Base-by-base conservation (phyloP, 2,329 filamentous ascomycete genomes). In the Emergomyces africanus region DNA sequence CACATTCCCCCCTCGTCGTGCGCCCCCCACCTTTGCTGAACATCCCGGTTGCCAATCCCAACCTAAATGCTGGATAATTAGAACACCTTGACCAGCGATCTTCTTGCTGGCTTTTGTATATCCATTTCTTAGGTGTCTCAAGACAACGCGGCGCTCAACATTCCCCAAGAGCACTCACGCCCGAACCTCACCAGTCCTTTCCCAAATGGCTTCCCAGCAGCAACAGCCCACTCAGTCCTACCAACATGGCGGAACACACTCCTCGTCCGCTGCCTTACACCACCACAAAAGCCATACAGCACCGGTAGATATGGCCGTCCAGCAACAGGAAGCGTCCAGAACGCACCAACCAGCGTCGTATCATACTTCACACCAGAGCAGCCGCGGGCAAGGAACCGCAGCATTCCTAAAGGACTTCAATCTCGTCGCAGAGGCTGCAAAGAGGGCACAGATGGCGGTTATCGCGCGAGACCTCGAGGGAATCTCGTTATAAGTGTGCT, bases 351-450 rank as follows among this genome's bases (percentile, higher is more conserved):
- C n/a, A 14, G 20, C 48, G 12, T n/a, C 18, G 14, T 35, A 53
- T 23, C 30, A 44, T 6, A 30, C 48, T 25, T 23, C 57, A 25
- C 25, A 53, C 30, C n/a, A 25, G 5, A 37, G 14, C 15, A 41
- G 55, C 25, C 10, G 37, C 18, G 41, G 28, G 25, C 39, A 44
- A 25, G 72, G 72, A 18, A 82, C 81, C 1, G 77, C 79, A 8
- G 79, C 79, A 3, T 90, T 90, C 69, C 79, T 95, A 61, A 84
- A 85, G 66, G 86, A 95, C 72, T 89, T 92, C 68, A 91, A 83
- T 60, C 81, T 96, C 33, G 82, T 96, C 42, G 90, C 91, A 44
- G 91, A 97, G 77, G 92, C 92, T 1, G 92, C 90, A 51, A 96
- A 95, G 75, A 81, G 91, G 50, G 92, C 92, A 9, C 89, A 96